Base-by-base conservation (phyloP, 345 rosid species). In the Brassica carinata region DNA sequence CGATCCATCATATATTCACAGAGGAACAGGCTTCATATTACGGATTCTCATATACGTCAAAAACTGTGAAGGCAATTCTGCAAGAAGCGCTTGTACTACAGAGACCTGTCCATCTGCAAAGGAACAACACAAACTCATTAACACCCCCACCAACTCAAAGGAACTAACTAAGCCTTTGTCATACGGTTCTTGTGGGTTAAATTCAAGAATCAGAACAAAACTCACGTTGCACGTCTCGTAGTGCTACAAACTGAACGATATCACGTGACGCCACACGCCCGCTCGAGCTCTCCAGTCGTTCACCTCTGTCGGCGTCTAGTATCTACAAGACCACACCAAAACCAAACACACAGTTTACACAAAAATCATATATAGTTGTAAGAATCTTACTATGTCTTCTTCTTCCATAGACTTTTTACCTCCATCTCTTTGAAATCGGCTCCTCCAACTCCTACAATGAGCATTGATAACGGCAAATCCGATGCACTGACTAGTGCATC, bases 371-470 rank as follows among this genome's bases (percentile, higher is more conserved):
- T 8, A n/a, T 33, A 66, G 15, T 61, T 29, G 51, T 57, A 59
- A 67, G 30, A 74, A 79, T 68, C 70, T 9, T 33, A 15, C 10
- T 11, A 9, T 58, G 2, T 73, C 19, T n/a, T 7, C 55, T 51
- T 40, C 15, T 51, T 51, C 43, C 5, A 48, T 63, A 62, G 18
- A 4, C 0, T 14, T 61, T 27, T 75, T 80, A 92, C 98, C 98
- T 94, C 97, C 98, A 94, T 94, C 86, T 90, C 98, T 84, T 91
- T 94, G 76, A 91, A 94, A 85, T 94, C 97, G 2, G 98, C 98
- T 84, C 98, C 98, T 79, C 98, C 98, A 72, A 94, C 98, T 68
- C 98, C 98, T 70, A 94, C 92, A 63, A 94, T 91, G 77, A 94
- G 91, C 75, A 94, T 92, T 33, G 97, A 94, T 77, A 94, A 64